Evolutionary conservation across 2,329 filamentous ascomycete species (phyloP), one percentile per base, ranked within the genome.

Genomic region (Aspergillus sp.): DNA sequence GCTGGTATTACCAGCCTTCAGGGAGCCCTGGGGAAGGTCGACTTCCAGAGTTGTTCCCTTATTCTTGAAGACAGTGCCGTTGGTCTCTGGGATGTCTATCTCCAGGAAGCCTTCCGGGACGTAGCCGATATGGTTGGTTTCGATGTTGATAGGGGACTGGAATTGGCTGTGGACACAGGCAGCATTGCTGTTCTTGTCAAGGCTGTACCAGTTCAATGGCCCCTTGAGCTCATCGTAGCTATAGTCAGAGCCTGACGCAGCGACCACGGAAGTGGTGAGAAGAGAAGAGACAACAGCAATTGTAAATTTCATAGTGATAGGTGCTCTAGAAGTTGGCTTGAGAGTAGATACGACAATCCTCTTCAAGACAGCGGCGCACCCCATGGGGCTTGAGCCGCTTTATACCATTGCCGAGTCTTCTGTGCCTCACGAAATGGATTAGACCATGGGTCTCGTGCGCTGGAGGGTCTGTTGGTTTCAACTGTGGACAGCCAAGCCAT

Each of bases 91-190:
- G 8, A 68, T 53, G 26, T 61, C 50, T 41, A 66, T 57, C 14
- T 50, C 46, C 10, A 68, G 16, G n/a, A 55, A 52, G n/a, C 53
- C 56, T 24, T 52, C 38, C 2, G 51, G n/a, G 16, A 56, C 55
- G 17, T 61, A 57, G 24, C 55, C 44, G 43, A 64, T 60, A 16
- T 54, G 48, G 3, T 57, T 32, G 32, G 51, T 58, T 35, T 63
- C 69, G 56, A 84, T 66, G 63, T 82, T 77, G 64, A 85, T 82
- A 49, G 82, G 82, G 0, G 81, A 83, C 65, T 84, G 82, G 48
- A 73, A 66, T 13, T 59, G 72, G 33, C 82, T 81, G 2, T 63
- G 67, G 36, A 74, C 75, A 63, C 82, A 84, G 10, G 47, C 47
- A 3, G 70, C 64, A 9, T 64, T 62, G 64, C 82, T 81, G 14